phyloP scores from a whole-genome alignment of 371 early-diverging fungal genomes.

The Mucor velutinosus region DNA sequence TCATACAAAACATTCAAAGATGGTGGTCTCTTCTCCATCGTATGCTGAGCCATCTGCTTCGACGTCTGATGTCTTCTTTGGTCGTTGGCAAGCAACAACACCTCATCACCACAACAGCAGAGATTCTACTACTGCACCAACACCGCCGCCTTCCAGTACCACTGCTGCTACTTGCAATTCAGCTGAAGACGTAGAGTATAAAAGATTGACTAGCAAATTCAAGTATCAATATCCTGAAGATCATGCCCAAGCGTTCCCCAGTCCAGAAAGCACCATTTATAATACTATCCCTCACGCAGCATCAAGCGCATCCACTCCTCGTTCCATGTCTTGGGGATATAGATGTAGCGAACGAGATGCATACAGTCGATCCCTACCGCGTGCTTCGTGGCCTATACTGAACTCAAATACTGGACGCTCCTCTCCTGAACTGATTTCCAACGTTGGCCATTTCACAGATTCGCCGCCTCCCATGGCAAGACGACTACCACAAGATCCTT shows the following conservation, averaged over 20 bases:
- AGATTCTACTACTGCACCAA: not conserved
- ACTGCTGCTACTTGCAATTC: not conserved
- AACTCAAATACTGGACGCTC: not conserved
- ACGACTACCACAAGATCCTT: not conserved
- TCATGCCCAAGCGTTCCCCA: constrained; percentile 14
- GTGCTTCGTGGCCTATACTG: not conserved
- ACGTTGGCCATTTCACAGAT: not conserved
- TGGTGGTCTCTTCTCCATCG: constrained; percentile 3
- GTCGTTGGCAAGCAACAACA: constrained; percentile 20
- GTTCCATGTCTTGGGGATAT: not conserved
- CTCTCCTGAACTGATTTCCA: not conserved
- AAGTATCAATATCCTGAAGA: constrained; percentile 1
- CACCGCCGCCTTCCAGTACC: not conserved
- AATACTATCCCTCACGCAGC: not conserved
- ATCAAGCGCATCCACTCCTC: not conserved
- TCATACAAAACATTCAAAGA: not conserved
- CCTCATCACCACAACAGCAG: not conserved
- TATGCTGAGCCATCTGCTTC: constrained; percentile 9
- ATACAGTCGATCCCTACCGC: not conserved
- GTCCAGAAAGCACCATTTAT: constrained; percentile 21
- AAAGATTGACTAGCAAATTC: not conserved
- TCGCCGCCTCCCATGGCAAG: constrained; percentile 2
- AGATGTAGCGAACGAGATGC: not conserved
- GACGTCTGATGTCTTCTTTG: constrained; percentile 17
- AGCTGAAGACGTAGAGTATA: not conserved